Evolutionary conservation across 2,329 filamentous ascomycete species (phyloP).

Genomic region (Dothidotthia symphoricarpi): DNA sequence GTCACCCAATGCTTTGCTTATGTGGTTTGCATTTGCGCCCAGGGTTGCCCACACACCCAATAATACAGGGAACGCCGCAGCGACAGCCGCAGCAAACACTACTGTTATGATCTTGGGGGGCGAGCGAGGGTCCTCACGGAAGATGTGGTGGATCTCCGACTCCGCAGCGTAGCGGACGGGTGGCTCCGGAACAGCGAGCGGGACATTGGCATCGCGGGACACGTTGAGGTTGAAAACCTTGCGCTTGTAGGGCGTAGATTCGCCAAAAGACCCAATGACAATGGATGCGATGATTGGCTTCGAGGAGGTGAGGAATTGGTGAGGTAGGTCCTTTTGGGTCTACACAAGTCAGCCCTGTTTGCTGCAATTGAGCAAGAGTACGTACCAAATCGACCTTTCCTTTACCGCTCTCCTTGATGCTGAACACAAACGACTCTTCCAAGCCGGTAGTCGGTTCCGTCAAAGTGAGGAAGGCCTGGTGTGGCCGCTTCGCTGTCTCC

Average conservation of each 20-base stretch:
- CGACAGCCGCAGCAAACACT: constrained; percentile 70
- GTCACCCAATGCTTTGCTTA: constrained; percentile 69
- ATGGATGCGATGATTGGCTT: constrained; percentile 75
- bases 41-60: constrained; percentile 72
- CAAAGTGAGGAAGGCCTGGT: constrained; percentile 89
- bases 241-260: constrained; percentile 64
- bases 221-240: constrained; percentile 73
- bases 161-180: constrained; percentile 81
- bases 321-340: constrained; percentile 85
- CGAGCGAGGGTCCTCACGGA: constrained; percentile 74
- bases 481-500: constrained; percentile 76
- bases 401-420: constrained; percentile 83
- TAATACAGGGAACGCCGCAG: constrained; percentile 71
- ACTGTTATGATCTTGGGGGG: constrained; percentile 78
- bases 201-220: constrained; percentile 59
- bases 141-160: constrained; percentile 86
- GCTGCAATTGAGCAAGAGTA: constrained; percentile 5
- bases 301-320: constrained; percentile 70
- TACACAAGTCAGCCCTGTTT: constrained; percentile 45
- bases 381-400: constrained; percentile 79
- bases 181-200: constrained; percentile 61
- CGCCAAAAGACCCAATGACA: constrained; percentile 82
- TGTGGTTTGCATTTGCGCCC: constrained; percentile 79
- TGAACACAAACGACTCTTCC: constrained; percentile 83
- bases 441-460: constrained; percentile 72